Evolutionary conservation across 75 land plant species (phyloP), one percentile per base, ranked within the genome.

Genomic region (Azolla pinnata): DNA sequence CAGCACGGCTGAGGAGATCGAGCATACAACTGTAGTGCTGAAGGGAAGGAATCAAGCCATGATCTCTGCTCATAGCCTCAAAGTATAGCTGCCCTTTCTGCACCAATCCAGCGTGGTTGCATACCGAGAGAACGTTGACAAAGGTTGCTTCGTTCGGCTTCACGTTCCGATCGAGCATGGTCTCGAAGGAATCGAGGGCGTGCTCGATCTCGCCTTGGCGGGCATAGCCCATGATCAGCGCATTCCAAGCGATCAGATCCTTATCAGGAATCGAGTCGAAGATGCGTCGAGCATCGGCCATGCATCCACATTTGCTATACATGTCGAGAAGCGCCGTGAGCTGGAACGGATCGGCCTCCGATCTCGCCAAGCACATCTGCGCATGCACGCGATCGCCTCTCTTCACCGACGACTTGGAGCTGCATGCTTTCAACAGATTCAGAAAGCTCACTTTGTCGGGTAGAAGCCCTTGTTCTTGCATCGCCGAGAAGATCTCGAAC

Each of bases 21-120:
- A 65, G 20, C 48, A 65, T 27, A 35, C 67, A 57, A 23, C 12
- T 40, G 57, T 57, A 57, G 45, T 65, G 67, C n/a, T 65, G 63
- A 21, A 56, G 4, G 23, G 4, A 38, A 29, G 62, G 47, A 21
- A 8, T 32, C 4, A 65, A 27, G 19, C 21, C 31, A 56, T 23
- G 38, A 17, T 65, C 14, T 38, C 12, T 25, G 17, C 58, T 33
- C 67, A 56, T 56, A 20, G 2, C 14, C n/a, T 29, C 24, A 26
- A 57, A 57, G 32, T 25, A 24, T 40, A 38, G 31, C 8, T 30
- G 28, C 31, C 62, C 67, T 25, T 65, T 38, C 25, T 51, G 2
- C 21, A 65, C 38, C 12, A 56, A 20, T 19, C 64, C 67, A 17
- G 31, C 67, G 26, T 57, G 67, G 9, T 28, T 57, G 62, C 67